Percentiles rank a stretch among this genome's conserved stretches.
phyloP scores from a whole-genome alignment of 139 green algal species.

The Volvox reticuliferus region DNA sequence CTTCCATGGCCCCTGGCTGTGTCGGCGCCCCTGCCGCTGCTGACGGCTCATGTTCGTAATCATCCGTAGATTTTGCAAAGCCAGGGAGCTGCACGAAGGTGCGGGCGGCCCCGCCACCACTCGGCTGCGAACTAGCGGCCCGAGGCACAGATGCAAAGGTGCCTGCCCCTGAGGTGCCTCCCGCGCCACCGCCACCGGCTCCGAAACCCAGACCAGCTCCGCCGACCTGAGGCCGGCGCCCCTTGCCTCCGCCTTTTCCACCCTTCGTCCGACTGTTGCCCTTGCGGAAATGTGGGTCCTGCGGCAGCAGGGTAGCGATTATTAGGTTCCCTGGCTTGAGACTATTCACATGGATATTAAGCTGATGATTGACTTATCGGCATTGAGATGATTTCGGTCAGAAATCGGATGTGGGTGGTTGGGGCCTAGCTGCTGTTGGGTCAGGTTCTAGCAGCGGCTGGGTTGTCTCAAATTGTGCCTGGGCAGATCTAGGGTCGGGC shows the following conservation, averaged over 20 bases:
- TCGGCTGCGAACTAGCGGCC: background rate
- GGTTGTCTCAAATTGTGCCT: too few relatives aligned
- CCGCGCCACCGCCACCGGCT: slow-evolving; percentile 10
- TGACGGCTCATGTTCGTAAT: slow-evolving; percentile 63
- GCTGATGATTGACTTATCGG: too few relatives aligned
- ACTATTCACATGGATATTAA: too few relatives aligned
- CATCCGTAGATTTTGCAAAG: slow-evolving; percentile 54
- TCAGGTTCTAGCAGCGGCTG: too few relatives aligned
- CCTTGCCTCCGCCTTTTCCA: slow-evolving; percentile 47
- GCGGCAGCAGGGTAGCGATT: background rate
- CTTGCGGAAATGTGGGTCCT: slow-evolving; percentile 59
- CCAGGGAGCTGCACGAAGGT: slow-evolving; percentile 66
- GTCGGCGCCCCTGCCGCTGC: slow-evolving; percentile 33
- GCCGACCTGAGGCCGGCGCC: slow-evolving; percentile 56
- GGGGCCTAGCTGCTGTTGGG: too few relatives aligned
- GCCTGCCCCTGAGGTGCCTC: slow-evolving; percentile 10
- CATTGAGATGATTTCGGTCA: too few relatives aligned
- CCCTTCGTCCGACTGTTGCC: slow-evolving; percentile 59
- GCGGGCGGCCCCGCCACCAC: background rate
- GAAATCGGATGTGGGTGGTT: too few relatives aligned
- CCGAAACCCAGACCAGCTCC: slow-evolving; percentile 84
- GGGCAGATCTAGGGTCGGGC: too few relatives aligned
- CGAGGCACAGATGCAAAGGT: slow-evolving; percentile 17
- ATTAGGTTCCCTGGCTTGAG: too few relatives aligned
- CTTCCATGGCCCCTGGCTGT: background rate